Base-by-base conservation (phyloP, 2,329 filamentous ascomycete species). In the Pyricularia sp. region DNA sequence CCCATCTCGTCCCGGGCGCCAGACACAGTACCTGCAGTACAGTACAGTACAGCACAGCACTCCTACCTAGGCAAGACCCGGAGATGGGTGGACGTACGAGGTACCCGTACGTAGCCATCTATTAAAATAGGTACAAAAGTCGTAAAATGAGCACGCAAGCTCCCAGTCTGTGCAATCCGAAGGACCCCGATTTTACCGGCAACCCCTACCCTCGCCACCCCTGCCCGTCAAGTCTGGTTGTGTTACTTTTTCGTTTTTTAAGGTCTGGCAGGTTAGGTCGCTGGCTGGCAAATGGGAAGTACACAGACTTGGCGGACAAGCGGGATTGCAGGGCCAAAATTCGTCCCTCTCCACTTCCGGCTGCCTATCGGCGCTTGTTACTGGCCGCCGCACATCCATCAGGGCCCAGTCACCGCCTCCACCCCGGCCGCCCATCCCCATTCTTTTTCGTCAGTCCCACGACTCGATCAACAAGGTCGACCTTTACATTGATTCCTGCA, bases 401-500 rank as follows among this genome's bases (percentile, higher is more conserved):
- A 65, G 63, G 63, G 31, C 28, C 63, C 63, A 65, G 63, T 36
- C 63, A 65, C 26, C 58, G 58, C 58, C 58, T 61, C 63, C 63
- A 65, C 28, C 63, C 63, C 63, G 63, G 63, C 63, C 28, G 63
- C 63, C 25, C 63, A 65, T n/a, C 31, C 28, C 63, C 63, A 65
- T 65, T 65, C n/a, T 61, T 61, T 58, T 61, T 61, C 58, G 23
- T 26, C 58, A 61, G 23, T 25, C 58, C 58, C 58, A 61, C 58
- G 58, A 61, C 58, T 61, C 58, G 58, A 61, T 26, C 25, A 50
- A n/a, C 42, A 50, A 50, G 20, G 20, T 50, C 58, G 25, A 61
- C 58, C 58, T 61, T 25, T 61, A 50, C 42, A 26, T 61, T 11
- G 58, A 61, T 61, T 61, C n/a, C 25, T 61, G 58, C 7, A 25